Evolutionary conservation across 345 rosid species (phyloP).

Genomic region (Citrus cavaleriei): DNA sequence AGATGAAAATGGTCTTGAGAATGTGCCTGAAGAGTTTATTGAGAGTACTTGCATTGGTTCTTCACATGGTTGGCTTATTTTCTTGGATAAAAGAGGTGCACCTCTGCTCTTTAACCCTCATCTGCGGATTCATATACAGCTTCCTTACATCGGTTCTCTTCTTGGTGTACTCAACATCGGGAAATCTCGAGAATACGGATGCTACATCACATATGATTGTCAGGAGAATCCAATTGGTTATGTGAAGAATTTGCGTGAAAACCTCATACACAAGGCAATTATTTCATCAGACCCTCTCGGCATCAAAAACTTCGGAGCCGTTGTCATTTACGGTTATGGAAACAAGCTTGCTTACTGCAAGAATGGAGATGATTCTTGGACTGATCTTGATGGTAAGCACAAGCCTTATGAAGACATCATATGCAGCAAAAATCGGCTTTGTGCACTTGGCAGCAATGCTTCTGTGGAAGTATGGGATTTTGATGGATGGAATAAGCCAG

Average conservation of each 20-base stretch:
- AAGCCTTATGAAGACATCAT: not conserved
- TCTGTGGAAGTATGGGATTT: slow-evolving; percentile 2
- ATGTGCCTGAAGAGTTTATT: not conserved
- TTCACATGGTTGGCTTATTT: not conserved
- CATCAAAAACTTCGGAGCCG: not conserved
- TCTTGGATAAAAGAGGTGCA: not conserved
- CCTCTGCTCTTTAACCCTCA: not conserved
- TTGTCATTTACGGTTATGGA: not conserved
- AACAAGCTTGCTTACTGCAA: not conserved
- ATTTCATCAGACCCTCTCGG: not conserved
- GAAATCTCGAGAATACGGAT: not conserved
- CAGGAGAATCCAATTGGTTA: too few relatives aligned
- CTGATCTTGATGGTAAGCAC: not conserved
- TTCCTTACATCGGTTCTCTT: not conserved
- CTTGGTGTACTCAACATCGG: not conserved
- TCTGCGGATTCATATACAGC: not conserved
- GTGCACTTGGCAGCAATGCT: not conserved
- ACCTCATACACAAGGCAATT: not conserved
- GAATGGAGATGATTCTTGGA: not conserved
- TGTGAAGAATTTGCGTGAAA: not conserved
- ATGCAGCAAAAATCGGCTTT: not conserved
- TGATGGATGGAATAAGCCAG: not conserved
- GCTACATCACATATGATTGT: not conserved
- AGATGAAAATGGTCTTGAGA: not conserved
- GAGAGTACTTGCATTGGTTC: not conserved